Conservation (phyloP, 129 eudicot genomes). For the Centaurea solstitialis region DNA sequence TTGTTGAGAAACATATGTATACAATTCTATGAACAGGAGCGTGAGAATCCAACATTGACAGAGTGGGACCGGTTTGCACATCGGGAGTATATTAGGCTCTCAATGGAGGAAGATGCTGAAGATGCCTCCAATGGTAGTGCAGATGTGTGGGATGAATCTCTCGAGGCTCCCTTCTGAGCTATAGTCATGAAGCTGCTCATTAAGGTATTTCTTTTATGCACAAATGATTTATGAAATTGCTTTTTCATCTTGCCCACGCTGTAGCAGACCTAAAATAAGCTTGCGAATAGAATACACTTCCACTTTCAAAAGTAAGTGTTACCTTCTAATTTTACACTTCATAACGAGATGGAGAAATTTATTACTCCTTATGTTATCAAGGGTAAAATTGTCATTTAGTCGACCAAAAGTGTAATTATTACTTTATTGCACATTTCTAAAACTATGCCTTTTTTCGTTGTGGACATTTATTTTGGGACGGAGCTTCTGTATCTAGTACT, state of each 20-base stretch:
- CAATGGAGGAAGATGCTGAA: constrained; percentile 88
- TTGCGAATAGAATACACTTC: no score
- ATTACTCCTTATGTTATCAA: no score
- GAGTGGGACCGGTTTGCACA: constrained; percentile 99
- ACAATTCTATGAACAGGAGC: constrained; percentile 55
- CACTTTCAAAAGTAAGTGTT: no score
- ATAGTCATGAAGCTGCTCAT: constrained; percentile 30
- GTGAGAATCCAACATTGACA: constrained; percentile 95
- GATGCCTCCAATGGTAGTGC: constrained; percentile 87
- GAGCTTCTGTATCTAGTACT: no score
- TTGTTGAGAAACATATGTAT: not conserved
- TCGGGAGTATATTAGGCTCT: constrained; percentile 82
- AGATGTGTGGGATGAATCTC: constrained; percentile 90
- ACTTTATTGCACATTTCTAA: no score
- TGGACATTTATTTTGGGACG: no score
- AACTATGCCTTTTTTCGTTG: no score
- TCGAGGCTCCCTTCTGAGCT: constrained; percentile 83
- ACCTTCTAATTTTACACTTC: no score
- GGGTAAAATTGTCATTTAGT: no score
- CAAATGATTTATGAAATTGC: not conserved
- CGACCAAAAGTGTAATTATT: no score
- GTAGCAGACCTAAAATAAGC: no score
- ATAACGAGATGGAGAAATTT: no score
- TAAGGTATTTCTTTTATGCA: constrained; percentile 8
- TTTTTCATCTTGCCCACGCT: not conserved